Evolutionary conservation across 257 asterid species (phyloP), one percentile per base, ranked within the genome.

Genomic region (Jacaranda copaia): DNA sequence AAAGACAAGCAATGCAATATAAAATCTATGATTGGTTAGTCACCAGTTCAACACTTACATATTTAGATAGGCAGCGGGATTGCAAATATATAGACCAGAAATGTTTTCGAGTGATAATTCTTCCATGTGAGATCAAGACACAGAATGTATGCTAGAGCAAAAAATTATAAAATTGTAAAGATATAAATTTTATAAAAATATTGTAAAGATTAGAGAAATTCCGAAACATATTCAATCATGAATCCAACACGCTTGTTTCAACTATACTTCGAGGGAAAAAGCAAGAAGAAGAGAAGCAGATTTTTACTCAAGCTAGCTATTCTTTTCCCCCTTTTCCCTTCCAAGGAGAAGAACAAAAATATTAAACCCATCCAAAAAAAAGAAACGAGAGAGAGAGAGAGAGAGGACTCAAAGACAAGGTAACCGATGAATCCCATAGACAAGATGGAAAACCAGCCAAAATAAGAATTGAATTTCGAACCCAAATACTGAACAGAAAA

Each of bases 341-440:
- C 36, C 43, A 46, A 55, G 63, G 49, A 59, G 20, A 40, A 18
- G 11, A 45, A n/a, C 15, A 64, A 67, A 65, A 52, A 70, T 42
- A 71, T 55, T 78, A 73, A 72, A 75, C 85, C 68, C 80, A 57
- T 71, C 51, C 68, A 18, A 16, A 65, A 45, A 5, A 68, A 51
- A 43, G 35, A 10, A 42, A 3, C 1, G 8, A 42, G 46, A 42
- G 46, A 52, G 14, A 52, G 57, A 8, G 18, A 55, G n/a, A 7
- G 42, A 18, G 67, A 36, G 6, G 18, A 16, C 43, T 32, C 11
- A 8, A 8, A 39, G 52, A 43, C 75, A 19, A 38, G 72, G 73
- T 39, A 39, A 51, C 20, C 25, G 70, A 56, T 62, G 60, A 80
- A 77, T 52, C 80, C 77, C 68, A 71, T 38, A 7, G 63, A 49